These are phyloP conservation scores for Macrophomina tecta DNA, from an alignment of 2,329 filamentous ascomycete genomes.

Conservation along the genomic window DNA sequence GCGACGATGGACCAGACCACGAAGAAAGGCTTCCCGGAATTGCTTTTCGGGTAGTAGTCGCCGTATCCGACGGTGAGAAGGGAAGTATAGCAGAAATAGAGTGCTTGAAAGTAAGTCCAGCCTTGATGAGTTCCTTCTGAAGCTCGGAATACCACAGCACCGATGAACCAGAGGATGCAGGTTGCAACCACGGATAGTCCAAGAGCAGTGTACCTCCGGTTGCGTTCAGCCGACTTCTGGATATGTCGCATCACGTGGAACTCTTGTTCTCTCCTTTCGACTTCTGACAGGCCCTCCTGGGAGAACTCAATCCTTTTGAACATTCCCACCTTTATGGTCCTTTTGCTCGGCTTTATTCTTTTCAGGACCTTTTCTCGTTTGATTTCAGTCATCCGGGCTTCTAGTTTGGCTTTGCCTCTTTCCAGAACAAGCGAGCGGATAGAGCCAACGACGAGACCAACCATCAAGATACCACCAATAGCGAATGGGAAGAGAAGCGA, in stretches of 20 bases:
- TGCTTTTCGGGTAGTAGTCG: slow-evolving; percentile 54
- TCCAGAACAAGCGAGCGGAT: slow-evolving; percentile 59
- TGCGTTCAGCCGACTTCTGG: slow-evolving; percentile 43
- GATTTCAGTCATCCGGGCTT: slow-evolving; percentile 57
- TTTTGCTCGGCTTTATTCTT: slow-evolving; percentile 45
- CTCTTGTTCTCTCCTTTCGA: slow-evolving; percentile 54
- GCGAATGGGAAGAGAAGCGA: slow-evolving; percentile 61
- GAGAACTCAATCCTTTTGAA: slow-evolving; percentile 50
- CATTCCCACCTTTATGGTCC: slow-evolving; percentile 50
- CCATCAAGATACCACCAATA: slow-evolving; percentile 60
- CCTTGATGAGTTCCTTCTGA: slow-evolving; percentile 50
- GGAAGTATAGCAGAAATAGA: slow-evolving; percentile 61
- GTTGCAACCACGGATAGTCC: slow-evolving; percentile 47
- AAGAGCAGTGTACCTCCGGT: slow-evolving; percentile 50
- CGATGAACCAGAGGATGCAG: slow-evolving; percentile 52
- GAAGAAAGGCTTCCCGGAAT: slow-evolving; percentile 61
- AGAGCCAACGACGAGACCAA: slow-evolving; percentile 62
- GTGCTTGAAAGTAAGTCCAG: slow-evolving; percentile 59
- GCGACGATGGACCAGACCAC: slow-evolving; percentile 63
- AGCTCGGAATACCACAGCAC: slow-evolving; percentile 57
- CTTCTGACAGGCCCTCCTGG: slow-evolving; percentile 46
- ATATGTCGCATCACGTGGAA: slow-evolving; percentile 52
- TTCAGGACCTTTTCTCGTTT: slow-evolving; percentile 52
- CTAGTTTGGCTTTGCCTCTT: slow-evolving; percentile 58
- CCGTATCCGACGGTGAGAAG: slow-evolving; percentile 64